phyloP scores from a whole-genome alignment of 2,329 filamentous ascomycete genomes.

The Fusarium secorum region DNA sequence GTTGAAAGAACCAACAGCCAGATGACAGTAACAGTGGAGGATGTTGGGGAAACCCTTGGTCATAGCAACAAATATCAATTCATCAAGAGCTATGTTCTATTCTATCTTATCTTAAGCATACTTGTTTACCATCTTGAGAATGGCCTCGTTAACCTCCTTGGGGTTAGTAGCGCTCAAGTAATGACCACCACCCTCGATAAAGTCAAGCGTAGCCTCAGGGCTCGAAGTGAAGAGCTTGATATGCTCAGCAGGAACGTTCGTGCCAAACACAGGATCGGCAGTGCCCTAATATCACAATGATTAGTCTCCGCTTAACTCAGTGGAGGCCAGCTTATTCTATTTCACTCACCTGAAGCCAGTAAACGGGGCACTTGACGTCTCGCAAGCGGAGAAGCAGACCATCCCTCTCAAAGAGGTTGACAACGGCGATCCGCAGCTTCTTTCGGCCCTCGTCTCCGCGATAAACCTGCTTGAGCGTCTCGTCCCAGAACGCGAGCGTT shows the following conservation, averaged over 20 bases:
- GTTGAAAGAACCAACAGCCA: not conserved
- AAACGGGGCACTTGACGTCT: slow-evolving; percentile 59
- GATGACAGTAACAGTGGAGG: not conserved
- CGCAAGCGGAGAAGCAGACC: slow-evolving; percentile 55
- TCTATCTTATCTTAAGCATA: slow-evolving; percentile 45
- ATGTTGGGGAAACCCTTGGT: not conserved
- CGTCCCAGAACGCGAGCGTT: slow-evolving; percentile 54
- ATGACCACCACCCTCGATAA: slow-evolving; percentile 56
- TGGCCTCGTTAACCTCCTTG: slow-evolving; percentile 53
- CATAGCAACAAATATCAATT: not conserved
- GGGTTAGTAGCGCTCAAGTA: slow-evolving; percentile 60
- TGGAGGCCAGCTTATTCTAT: not conserved
- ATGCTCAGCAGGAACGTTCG: slow-evolving; percentile 53
- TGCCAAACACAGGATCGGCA: slow-evolving; percentile 54
- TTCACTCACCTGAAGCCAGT: slow-evolving; percentile 58
- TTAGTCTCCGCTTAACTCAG: slow-evolving; percentile 2
- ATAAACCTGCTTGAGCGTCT: slow-evolving; percentile 56
- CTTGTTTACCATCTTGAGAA: slow-evolving; percentile 54
- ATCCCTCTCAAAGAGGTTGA: slow-evolving; percentile 56
- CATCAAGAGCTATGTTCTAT: not conserved
- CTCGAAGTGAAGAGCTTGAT: slow-evolving; percentile 59
- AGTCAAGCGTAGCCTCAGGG: slow-evolving; percentile 52
- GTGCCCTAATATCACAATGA: slow-evolving; percentile 49
- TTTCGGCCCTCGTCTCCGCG: slow-evolving; percentile 58
- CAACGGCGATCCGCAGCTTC: slow-evolving; percentile 56